phyloP scores from a whole-genome alignment of 1,284 basidiomycete genomes.

The Psilocybe mexicana region DNA sequence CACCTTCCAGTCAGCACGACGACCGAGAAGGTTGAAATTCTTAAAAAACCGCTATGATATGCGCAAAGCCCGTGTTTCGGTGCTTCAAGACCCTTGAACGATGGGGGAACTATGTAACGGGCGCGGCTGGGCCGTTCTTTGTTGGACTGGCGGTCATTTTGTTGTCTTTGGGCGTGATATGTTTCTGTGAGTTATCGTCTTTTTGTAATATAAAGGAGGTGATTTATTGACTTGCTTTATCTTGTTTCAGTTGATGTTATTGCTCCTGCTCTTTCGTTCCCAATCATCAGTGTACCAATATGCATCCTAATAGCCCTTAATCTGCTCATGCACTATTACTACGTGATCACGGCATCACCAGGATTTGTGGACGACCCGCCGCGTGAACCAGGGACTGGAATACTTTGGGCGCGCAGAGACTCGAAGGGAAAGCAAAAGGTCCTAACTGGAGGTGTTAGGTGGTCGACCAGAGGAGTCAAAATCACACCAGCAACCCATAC shows the following conservation, averaged over 20 bases:
- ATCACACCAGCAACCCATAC: slow-evolving; percentile 55
- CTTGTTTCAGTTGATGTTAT: slow-evolving; percentile 69
- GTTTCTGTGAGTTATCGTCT: slow-evolving; percentile 73
- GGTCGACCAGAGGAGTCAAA: slow-evolving; percentile 42
- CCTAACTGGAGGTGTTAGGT: slow-evolving; percentile 38
- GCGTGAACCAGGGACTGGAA: slow-evolving; percentile 36
- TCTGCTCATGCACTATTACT: slow-evolving; percentile 82
- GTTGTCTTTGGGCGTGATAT: slow-evolving; percentile 66
- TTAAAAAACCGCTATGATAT: slow-evolving; percentile 38
- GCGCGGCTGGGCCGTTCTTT: slow-evolving; percentile 90
- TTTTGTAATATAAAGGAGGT: not conserved
- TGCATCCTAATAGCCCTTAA: slow-evolving; percentile 80
- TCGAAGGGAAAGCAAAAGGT: slow-evolving; percentile 25
- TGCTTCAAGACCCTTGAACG: slow-evolving; percentile 86
- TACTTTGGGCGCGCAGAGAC: slow-evolving; percentile 54
- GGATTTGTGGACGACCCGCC: slow-evolving; percentile 67
- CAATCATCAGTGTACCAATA: slow-evolving; percentile 59
- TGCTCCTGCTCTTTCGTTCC: slow-evolving; percentile 51
- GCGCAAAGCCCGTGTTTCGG: slow-evolving; percentile 68
- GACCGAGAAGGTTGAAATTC: no score
- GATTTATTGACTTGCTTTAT: slow-evolving; percentile 3
- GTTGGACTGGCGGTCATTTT: slow-evolving; percentile 76
- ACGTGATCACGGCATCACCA: slow-evolving; percentile 76
- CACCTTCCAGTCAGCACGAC: no score
- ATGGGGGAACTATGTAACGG: slow-evolving; percentile 78